phyloP scores from a whole-genome alignment of 78 protist species.

The Emiliania huxleyi region DNA sequence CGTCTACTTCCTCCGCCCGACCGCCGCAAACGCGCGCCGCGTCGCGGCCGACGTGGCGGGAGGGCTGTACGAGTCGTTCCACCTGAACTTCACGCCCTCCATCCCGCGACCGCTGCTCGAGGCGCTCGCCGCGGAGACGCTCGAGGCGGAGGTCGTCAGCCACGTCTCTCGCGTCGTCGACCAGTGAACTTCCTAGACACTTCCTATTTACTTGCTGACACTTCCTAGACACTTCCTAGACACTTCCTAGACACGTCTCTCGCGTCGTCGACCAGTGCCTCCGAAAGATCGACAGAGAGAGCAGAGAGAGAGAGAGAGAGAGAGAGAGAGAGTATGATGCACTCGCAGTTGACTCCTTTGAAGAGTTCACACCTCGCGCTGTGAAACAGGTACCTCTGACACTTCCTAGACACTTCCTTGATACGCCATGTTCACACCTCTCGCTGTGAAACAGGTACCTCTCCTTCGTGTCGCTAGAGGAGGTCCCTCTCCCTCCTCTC shows the following conservation, averaged over 20 bases:
- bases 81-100: constrained; percentile 79
- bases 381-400: too few species aligned
- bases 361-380: too few species aligned
- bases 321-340: too few species aligned
- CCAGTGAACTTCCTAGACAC: too few species aligned
- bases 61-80: constrained; percentile 71
- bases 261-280: constrained; percentile 81
- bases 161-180: constrained; percentile 65
- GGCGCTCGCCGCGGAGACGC: constrained; percentile 65
- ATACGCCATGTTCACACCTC: constrained; percentile 25
- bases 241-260: constrained; percentile 30
- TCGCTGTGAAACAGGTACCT: too few species aligned
- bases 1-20: constrained; percentile 86
- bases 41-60: constrained; percentile 47
- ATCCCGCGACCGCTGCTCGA: constrained; percentile 73
- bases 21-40: constrained; percentile 70
- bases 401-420: too few species aligned
- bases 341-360: too few species aligned
- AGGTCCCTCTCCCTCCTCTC: constrained; percentile 66
- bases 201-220: too few species aligned
- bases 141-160: constrained; percentile 59
- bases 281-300: too few species aligned
- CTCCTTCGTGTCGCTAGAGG: constrained; percentile 76
- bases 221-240: too few species aligned
- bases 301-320: too few species aligned